These are phyloP conservation scores for Xanthoconium stramineum DNA, from an alignment of 768 basidiomycete genomes.

Conservation along the genomic window DNA sequence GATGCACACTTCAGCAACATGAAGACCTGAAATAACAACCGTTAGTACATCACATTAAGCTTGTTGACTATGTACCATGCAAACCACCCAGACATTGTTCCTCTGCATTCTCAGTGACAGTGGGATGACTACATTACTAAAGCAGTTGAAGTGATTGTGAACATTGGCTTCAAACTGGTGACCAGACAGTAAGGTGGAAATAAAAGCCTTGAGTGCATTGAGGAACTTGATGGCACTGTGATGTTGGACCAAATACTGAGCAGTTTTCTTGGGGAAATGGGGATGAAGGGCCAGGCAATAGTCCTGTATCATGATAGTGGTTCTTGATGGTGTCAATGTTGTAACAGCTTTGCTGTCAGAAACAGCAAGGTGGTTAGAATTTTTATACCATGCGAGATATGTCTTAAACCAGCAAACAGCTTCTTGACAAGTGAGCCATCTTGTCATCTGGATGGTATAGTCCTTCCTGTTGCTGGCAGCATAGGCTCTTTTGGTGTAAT, in stretches of 20 bases:
- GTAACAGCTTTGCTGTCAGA: no score
- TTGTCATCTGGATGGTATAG: neutral
- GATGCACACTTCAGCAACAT: constrained; percentile 23
- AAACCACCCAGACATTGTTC: no score
- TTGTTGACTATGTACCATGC: no score
- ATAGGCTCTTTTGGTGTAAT: neutral
- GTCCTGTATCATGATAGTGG: no score
- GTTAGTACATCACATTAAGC: no score
- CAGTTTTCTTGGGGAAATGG: neutral
- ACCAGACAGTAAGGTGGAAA: no score
- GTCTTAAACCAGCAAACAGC: neutral
- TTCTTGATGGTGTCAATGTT: no score
- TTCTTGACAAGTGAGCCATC: neutral
- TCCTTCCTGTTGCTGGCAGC: neutral
- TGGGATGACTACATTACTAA: neutral
- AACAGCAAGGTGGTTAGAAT: no score
- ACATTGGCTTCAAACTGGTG: neutral
- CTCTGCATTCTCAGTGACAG: no score
- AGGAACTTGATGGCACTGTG: no score
- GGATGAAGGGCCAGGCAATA: neutral
- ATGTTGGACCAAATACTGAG: neutral
- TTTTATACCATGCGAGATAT: neutral
- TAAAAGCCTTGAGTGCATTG: neutral
- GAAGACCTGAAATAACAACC: constrained; percentile 8
- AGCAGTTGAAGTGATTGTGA: neutral